Evolutionary conservation across 139 green algal species (phyloP).

Genomic region (Gonium pectorale): DNA sequence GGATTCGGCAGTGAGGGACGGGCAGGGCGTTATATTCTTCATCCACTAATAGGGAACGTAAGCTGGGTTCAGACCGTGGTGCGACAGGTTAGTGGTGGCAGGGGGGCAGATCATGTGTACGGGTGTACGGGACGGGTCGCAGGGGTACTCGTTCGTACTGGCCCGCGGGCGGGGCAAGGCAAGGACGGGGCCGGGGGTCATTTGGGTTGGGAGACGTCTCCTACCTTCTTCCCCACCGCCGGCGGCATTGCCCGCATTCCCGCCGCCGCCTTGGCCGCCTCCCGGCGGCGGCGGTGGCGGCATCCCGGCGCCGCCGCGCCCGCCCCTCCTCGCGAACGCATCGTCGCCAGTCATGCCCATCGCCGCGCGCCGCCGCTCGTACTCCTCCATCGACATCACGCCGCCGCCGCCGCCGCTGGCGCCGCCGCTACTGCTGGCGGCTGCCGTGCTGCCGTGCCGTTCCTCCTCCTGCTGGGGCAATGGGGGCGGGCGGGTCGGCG

Average conservation of each 20-base stretch:
- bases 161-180: no score
- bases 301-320: slow-evolving; percentile 2
- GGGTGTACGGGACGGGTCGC: no score
- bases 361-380: slow-evolving; percentile 30
- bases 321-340: slow-evolving; percentile 55
- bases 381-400: slow-evolving; percentile 37
- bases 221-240: slow-evolving; percentile 25
- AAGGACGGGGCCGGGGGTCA: no score
- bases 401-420: slow-evolving; percentile 35
- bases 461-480: slow-evolving; percentile 62
- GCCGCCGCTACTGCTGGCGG: slow-evolving; percentile 14
- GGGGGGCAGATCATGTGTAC: no score
- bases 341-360: slow-evolving; percentile 70
- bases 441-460: background rate
- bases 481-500: no score
- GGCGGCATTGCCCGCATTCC: slow-evolving; percentile 11
- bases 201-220: no score
- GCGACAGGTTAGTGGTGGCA: no score
- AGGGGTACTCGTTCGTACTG: no score
- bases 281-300: background rate
- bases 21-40: background rate
- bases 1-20: no score
- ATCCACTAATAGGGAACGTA: background rate
- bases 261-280: slow-evolving; percentile 27
- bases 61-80: background rate